These are phyloP conservation scores for Spongospora subterranea DNA, from an alignment of 208 protist species.

Conservation along the genomic window DNA sequence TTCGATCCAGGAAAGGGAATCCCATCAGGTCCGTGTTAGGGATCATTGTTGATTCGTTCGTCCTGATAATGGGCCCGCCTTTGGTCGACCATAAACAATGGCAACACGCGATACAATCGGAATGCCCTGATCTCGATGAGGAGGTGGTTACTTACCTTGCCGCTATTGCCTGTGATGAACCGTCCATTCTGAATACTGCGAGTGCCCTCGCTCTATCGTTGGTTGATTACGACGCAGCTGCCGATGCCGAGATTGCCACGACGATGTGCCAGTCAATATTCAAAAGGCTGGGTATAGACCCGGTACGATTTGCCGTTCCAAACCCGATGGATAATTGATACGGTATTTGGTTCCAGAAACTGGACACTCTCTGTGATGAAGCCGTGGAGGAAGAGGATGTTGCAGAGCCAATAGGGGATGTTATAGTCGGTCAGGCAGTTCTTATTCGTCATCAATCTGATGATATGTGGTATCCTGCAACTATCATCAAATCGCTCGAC, in stretches of 20 bases:
- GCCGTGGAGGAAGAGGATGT: neutral
- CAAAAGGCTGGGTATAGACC: neutral
- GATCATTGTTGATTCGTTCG: too few relatives aligned
- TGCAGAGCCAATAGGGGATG: neutral
- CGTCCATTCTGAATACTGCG: neutral
- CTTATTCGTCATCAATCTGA: neutral
- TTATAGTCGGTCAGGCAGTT: neutral
- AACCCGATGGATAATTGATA: too few relatives aligned
- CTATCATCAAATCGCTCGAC: neutral
- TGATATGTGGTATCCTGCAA: slow-evolving; percentile 25
- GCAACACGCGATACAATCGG: neutral
- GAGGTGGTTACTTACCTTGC: slow-evolving; percentile 7
- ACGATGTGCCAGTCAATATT: neutral
- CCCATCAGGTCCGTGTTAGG: too few relatives aligned
- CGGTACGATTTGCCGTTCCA: neutral
- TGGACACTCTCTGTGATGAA: neutral
- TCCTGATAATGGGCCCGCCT: neutral
- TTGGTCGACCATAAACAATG: neutral
- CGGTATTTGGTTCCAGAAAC: neutral
- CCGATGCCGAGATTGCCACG: neutral
- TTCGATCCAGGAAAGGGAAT: too few relatives aligned
- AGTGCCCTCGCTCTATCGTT: neutral
- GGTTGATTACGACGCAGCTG: neutral
- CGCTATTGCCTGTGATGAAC: neutral
- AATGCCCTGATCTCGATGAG: slow-evolving; percentile 32